A percentile compares a stretch with the other conserved stretches of the same genome.
Evolutionary conservation across 768 basidiomycete species (phyloP).

Genomic region (Cystobasidium ongulense): DNA sequence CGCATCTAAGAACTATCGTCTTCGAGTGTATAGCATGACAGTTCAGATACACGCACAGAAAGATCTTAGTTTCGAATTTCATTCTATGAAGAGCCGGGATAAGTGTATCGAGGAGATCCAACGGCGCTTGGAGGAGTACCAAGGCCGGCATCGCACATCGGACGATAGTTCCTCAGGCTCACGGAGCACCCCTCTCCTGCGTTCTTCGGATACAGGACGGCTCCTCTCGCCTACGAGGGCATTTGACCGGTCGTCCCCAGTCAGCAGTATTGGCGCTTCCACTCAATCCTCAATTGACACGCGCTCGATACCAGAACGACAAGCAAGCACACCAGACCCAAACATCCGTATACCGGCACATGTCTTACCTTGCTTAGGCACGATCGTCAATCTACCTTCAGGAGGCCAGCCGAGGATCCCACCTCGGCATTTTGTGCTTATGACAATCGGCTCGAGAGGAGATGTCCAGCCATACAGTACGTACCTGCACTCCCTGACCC

Average conservation of each 20-base stretch:
- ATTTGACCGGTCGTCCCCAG: background rate
- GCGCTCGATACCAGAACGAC: background rate
- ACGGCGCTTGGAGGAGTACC: background rate
- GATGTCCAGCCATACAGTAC: conserved; percentile 88
- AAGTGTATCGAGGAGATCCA: background rate
- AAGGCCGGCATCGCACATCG: background rate
- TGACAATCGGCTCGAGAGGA: conserved; percentile 91
- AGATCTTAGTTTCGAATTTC: background rate
- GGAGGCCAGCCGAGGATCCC: background rate
- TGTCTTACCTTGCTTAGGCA: background rate
- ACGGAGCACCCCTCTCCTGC: background rate
- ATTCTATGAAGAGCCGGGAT: background rate
- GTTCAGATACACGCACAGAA: background rate
- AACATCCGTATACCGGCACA: background rate
- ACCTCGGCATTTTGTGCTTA: background rate
- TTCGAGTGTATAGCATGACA: background rate
- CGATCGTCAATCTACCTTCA: background rate
- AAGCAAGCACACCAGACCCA: background rate
- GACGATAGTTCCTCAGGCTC: background rate
- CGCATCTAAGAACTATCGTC: background rate
- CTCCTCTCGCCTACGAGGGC: background rate
- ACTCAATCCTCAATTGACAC: background rate
- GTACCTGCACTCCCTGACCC: background rate
- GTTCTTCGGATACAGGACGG: background rate
- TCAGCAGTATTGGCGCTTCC: background rate